Conservation (phyloP, 2,329 filamentous ascomycete genomes). For the Macrophomina pseudophaseolina region DNA sequence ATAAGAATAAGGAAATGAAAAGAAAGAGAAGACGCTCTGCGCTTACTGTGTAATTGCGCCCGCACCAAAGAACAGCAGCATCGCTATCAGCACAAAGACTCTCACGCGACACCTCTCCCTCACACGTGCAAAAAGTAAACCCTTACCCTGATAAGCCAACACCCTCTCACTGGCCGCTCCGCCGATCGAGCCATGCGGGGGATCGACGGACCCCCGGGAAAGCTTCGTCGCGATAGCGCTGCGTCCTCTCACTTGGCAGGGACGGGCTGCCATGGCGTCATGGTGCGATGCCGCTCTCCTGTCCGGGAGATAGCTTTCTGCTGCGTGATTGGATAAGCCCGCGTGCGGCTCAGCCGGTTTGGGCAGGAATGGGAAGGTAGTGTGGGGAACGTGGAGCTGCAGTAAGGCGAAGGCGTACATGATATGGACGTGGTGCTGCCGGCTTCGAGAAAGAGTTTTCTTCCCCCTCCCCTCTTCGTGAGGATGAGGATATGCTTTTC, state of each 20-base stretch:
- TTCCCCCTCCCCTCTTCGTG: no score
- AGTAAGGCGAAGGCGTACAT: no score
- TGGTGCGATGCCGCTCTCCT: background rate
- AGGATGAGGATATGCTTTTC: no score
- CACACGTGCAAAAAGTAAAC: background rate
- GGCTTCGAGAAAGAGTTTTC: no score
- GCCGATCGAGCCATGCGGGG: background rate
- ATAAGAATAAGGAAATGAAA: no score
- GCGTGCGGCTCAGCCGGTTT: background rate
- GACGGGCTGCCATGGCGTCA: background rate
- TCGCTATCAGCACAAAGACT: background rate
- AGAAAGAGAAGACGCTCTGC: no score
- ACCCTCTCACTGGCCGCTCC: background rate
- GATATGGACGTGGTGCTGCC: no score
- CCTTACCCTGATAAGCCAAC: background rate
- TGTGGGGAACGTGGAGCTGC: background rate
- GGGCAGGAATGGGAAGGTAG: background rate
- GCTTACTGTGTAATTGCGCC: background rate
- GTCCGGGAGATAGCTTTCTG: background rate
- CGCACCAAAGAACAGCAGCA: background rate
- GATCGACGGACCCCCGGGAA: background rate
- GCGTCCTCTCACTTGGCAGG: background rate
- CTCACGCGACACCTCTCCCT: background rate
- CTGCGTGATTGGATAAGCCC: background rate
- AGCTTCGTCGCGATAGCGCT: background rate